Base-by-base conservation (phyloP, 306 rosid genomes). In the Pterocarpus santalinus region DNA sequence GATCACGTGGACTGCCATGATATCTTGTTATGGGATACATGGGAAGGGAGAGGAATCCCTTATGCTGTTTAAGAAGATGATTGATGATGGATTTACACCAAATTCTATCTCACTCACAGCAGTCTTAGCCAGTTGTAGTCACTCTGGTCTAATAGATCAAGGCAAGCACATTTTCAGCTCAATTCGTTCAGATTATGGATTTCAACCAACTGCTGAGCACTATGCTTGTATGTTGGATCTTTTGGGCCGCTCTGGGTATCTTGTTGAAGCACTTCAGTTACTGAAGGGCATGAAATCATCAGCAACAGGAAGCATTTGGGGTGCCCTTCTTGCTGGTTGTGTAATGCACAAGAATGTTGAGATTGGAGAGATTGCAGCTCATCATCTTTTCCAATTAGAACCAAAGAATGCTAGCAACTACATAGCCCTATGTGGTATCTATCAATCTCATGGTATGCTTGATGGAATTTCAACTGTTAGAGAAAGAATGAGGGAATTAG, bases 251-350 rank as follows among this genome's bases (percentile, higher is more conserved):
- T 80, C 79, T 16, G 92, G 95, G 62, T 77, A 72, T 87, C 89
- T 89, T 11, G 76, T 52, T 60, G 94, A 92, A 79, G 95, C 95
- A 9, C 88, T 90, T 55, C 38, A 17, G 66, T 63, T 92, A 75
- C 58, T 87, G 55, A 63, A 71, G 78, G 83, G 64, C 52, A 80
- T 82, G 83, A 87, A 89, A 57, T 61, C 64, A 7, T 60, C 65
- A 36, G 85, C 66, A 39, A 76, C 90, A 11, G 86, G 86, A 74
- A 91, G 92, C 77, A 81, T 89, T 78, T 93, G 97, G 96, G 97
- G 96, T 28, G 94, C 97, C 53, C 83, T 93, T 77, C 96, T 93
- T 32, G 89, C 90, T 55, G 94, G 92, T 41, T 93, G 92, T 78
- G 46, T 87, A 52, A 79, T 85, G 92, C 91, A 93, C 79, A 84